phyloP scores from a whole-genome alignment of 176 grass and related monocot genomes.

The Rhynchospora pubera region DNA sequence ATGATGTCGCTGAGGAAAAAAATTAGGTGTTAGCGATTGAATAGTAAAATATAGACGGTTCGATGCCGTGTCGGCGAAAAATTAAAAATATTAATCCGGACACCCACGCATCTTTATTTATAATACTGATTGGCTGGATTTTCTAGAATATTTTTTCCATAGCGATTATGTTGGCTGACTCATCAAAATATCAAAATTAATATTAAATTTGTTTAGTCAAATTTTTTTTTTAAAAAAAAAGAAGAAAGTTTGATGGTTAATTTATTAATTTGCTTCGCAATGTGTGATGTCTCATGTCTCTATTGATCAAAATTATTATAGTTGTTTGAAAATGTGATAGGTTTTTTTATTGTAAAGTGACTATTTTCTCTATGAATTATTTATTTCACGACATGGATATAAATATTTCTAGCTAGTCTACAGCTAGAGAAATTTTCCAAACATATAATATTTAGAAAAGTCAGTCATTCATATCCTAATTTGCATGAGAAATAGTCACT shows the following conservation, averaged over 20 bases:
- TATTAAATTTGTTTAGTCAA: background rate
- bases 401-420: background rate
- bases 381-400: background rate
- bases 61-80: too few species aligned
- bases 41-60: too few species aligned
- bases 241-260: too few species aligned
- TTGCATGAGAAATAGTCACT: background rate
- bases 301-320: background rate
- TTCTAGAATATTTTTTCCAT: background rate
- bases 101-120: too few species aligned
- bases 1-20: too few species aligned
- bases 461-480: background rate
- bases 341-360: background rate
- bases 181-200: background rate
- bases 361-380: background rate
- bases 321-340: background rate
- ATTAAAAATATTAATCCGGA: too few species aligned
- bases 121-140: background rate
- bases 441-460: background rate
- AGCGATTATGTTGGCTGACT: background rate
- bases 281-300: background rate
- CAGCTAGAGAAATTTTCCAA: background rate
- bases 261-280: background rate
- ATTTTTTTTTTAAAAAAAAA: too few species aligned
- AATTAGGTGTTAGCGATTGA: too few species aligned